Conservation (phyloP, 2,329 filamentous ascomycete genomes). For the Tetracladium maxilliforme region DNA sequence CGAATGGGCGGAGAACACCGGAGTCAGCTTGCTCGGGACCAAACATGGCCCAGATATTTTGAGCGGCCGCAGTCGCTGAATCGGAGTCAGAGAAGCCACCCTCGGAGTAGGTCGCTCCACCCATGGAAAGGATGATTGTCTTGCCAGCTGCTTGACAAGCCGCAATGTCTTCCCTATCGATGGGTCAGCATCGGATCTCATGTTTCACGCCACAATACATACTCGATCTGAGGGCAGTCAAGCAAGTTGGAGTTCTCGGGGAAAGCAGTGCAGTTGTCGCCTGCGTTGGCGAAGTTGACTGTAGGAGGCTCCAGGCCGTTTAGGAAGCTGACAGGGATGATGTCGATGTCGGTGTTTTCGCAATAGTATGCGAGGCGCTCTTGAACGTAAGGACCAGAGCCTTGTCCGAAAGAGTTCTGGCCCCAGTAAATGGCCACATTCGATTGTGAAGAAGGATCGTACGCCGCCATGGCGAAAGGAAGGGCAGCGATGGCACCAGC, state of each 20-base stretch:
- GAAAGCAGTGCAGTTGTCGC: conserved; percentile 45
- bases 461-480: conserved; percentile 18
- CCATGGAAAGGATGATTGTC: conserved; percentile 58
- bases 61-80: conserved; percentile 38
- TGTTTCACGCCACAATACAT: conserved; percentile 16
- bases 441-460: conserved; percentile 25
- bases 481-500: conserved; percentile 14
- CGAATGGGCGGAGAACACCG: conserved; percentile 47
- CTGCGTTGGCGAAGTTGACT: conserved; percentile 50
- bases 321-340: conserved; percentile 52
- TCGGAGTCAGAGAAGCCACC: conserved; percentile 43
- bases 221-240: conserved; percentile 51
- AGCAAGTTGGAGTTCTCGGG: conserved; percentile 39
- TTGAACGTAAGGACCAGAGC: conserved; percentile 29
- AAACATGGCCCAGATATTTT: conserved; percentile 57
- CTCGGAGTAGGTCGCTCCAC: conserved; percentile 55
- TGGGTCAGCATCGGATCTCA: conserved; percentile 2
- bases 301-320: conserved; percentile 32
- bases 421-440: conserved; percentile 58
- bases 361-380: conserved; percentile 43
- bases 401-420: conserved; percentile 44
- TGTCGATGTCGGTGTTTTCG: conserved; percentile 20
- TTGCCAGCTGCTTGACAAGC: conserved; percentile 50
- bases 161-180: conserved; percentile 24
- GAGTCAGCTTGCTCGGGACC: conserved; percentile 34